Evolutionary conservation across 495 filamentous ascomycete genomes (phyloP).

Genomic region (Sabuloglossum arenarium): DNA sequence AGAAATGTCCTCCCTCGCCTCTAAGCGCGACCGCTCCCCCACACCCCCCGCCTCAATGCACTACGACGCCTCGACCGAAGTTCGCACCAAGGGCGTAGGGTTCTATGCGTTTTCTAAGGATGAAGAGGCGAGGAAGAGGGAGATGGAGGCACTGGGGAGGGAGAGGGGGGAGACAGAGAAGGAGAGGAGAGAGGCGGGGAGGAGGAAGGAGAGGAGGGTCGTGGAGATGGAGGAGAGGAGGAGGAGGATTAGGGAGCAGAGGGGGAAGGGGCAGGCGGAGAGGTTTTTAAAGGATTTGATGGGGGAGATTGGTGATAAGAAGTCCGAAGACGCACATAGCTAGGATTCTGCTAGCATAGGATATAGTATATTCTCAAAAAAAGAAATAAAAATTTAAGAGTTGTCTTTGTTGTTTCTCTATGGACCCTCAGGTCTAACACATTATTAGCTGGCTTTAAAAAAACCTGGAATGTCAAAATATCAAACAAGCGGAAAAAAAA

Average conservation of each 20-base stretch:
- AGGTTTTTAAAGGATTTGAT: constrained; percentile 42
- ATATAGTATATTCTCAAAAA: too few species aligned
- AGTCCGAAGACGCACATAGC: neutral
- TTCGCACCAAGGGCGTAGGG: constrained; percentile 69
- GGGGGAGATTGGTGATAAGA: constrained; percentile 3
- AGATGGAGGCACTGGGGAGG: constrained; percentile 55
- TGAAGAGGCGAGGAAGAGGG: constrained; percentile 34
- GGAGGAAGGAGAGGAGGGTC: constrained; percentile 25
- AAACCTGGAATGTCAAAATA: too few species aligned
- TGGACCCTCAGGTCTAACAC: neutral
- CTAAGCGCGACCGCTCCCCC: constrained; percentile 45
- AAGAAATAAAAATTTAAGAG: neutral
- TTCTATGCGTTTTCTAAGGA: constrained; percentile 75
- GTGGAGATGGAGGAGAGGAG: constrained; percentile 31
- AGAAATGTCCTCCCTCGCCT: constrained; percentile 49
- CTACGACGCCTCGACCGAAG: constrained; percentile 67
- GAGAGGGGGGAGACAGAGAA: constrained; percentile 49
- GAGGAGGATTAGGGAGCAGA: constrained; percentile 36
- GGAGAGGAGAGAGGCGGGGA: constrained; percentile 30
- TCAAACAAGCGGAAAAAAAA: too few species aligned
- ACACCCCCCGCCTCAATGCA: constrained; percentile 64
- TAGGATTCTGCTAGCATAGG: neutral
- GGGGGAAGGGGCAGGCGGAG: constrained; percentile 40
- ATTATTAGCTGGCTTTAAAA: neutral
- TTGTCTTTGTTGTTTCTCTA: neutral